These are phyloP conservation scores for Phytophthora gonapodyides DNA, from an alignment of 352 stramenopile genomes.

Conservation along the genomic window DNA sequence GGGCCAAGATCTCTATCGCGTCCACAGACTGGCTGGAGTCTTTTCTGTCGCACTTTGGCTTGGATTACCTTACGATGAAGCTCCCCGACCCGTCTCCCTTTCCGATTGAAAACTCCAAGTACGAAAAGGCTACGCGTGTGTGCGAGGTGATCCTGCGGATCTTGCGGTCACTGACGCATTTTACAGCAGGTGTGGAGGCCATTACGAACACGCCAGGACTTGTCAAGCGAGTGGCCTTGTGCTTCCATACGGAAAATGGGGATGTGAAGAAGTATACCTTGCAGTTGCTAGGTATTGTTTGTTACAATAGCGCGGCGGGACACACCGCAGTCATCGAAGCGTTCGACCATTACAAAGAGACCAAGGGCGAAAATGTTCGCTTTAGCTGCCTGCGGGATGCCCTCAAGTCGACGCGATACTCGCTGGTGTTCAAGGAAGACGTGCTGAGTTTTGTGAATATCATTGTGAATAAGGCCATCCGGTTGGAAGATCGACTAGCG, in stretches of 20 bases:
- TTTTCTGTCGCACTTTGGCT: conserved; percentile 73
- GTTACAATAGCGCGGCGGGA: conserved; percentile 86
- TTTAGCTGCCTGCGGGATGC: conserved; percentile 85
- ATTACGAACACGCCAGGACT: conserved; percentile 83
- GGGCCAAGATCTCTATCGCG: conserved; percentile 67
- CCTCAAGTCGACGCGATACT: conserved; percentile 83
- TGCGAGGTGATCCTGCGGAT: conserved; percentile 82
- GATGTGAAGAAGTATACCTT: conserved; percentile 85
- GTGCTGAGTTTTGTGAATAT: conserved; percentile 91
- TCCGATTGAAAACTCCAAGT: conserved; percentile 78
- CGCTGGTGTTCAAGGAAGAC: conserved; percentile 88
- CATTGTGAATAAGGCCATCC: conserved; percentile 89
- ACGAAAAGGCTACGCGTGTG: conserved; percentile 74
- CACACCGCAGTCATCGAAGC: conserved; percentile 81
- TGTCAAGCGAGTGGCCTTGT: conserved; percentile 79
- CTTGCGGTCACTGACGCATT: conserved; percentile 77
- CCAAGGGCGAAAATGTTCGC: conserved; percentile 77
- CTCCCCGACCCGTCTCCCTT: conserved; percentile 83
- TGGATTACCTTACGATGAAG: conserved; percentile 89
- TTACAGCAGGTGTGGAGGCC: conserved; percentile 75
- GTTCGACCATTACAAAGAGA: conserved; percentile 86
- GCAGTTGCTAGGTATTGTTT: conserved; percentile 83
- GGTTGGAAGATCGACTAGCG: conserved; percentile 76
- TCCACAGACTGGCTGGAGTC: conserved; percentile 81
- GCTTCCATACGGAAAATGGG: conserved; percentile 85